phyloP scores from a whole-genome alignment of 176 grass and related monocot species.

The Carex littledalei region DNA sequence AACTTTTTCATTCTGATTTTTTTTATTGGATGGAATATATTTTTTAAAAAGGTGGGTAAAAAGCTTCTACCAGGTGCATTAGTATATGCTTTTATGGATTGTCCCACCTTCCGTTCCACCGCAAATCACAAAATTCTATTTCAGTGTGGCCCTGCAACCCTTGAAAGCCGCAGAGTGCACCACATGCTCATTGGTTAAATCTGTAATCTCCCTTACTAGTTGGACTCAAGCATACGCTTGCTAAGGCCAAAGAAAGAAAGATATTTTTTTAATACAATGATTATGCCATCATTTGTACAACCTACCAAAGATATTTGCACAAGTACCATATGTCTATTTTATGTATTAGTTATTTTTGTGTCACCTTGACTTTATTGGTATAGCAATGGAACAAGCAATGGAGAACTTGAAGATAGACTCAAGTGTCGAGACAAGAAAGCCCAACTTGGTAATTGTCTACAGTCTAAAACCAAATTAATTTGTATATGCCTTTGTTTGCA shows the following conservation, averaged over 20 bases:
- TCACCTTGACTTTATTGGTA: conserved; percentile 53
- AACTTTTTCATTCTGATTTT: not conserved
- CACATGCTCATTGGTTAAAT: not conserved
- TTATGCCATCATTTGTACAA: conserved; percentile 25
- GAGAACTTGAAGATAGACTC: conserved; percentile 64
- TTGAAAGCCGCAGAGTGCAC: not conserved
- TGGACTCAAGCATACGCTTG: not conserved
- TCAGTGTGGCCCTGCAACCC: not conserved
- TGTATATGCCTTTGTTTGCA: not conserved
- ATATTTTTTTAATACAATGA: conserved; percentile 25
- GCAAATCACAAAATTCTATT: not conserved
- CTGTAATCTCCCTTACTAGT: not conserved
- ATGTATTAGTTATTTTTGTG: conserved; percentile 30
- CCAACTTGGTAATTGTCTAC: conserved; percentile 57
- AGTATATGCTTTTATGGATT: not conserved
- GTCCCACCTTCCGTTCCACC: not conserved
- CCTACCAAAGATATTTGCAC: conserved; percentile 23
- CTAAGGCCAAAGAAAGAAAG: not conserved
- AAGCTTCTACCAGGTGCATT: not conserved
- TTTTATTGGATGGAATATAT: not conserved
- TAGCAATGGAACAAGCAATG: conserved; percentile 57
- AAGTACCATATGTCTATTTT: conserved; percentile 23
- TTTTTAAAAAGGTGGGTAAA: not conserved
- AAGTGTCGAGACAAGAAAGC: conserved; percentile 38
- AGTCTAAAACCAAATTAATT: conserved; percentile 13